Evolutionary conservation across 2,329 filamentous ascomycete species (phyloP).

Genomic region (Grosmannia serpens): DNA sequence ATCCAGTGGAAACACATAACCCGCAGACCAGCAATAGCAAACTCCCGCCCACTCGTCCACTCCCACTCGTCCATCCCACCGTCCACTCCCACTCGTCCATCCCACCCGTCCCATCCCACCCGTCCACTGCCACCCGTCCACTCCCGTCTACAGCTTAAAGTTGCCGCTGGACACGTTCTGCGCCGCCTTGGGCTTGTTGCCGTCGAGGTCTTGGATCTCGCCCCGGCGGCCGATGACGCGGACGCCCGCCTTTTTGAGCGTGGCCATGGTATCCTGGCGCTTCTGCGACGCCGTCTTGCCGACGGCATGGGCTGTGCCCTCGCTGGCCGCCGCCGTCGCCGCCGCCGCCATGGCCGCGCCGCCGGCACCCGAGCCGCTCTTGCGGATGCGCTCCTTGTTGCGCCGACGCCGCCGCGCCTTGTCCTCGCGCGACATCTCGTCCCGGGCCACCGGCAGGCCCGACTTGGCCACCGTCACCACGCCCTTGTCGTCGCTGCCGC

Average conservation of each 20-base stretch:
- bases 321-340: conserved; percentile 32
- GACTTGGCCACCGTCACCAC: conserved; percentile 61
- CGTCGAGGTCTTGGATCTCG: conserved; percentile 71
- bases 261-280: conserved; percentile 27
- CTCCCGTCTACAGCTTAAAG: conserved; percentile 44
- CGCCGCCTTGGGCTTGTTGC: conserved; percentile 54
- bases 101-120: too few species aligned
- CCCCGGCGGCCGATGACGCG: conserved; percentile 88
- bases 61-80: too few species aligned
- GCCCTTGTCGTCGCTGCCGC: conserved; percentile 3
- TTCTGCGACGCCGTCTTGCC: conserved; percentile 21
- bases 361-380: conserved; percentile 31
- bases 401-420: conserved; percentile 64
- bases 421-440: conserved; percentile 83
- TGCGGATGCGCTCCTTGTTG: conserved; percentile 75
- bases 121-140: too few species aligned
- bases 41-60: too few species aligned
- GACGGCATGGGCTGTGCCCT: conserved; percentile 22
- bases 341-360: conserved; percentile 22
- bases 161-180: conserved; percentile 41
- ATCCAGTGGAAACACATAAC: neutral
- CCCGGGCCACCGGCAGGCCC: conserved; percentile 64
- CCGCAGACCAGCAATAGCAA: too few species aligned
- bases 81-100: too few species aligned
- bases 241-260: conserved; percentile 59